Conservation (phyloP, 2,329 filamentous ascomycete species). For the Cercospora janseana region DNA sequence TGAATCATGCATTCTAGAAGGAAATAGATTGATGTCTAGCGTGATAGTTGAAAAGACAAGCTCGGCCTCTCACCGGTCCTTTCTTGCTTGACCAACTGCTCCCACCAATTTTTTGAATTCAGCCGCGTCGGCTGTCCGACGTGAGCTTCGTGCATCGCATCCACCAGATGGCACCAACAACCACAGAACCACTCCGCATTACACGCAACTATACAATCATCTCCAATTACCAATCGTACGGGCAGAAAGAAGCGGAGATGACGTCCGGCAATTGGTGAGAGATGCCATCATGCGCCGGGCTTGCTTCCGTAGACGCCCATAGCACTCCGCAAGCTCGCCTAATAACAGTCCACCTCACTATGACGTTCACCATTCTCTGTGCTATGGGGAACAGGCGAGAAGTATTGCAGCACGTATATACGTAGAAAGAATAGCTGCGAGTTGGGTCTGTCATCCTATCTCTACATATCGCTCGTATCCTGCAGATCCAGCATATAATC, state of each 20-base stretch:
- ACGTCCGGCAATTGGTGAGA: neutral
- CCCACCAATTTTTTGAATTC: neutral
- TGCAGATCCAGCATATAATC: slow-evolving; percentile 9
- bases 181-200: neutral
- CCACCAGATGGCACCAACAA: neutral
- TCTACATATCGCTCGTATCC: neutral
- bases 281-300: neutral
- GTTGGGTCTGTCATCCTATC: neutral
- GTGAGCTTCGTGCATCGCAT: neutral
- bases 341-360: slow-evolving; percentile 12
- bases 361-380: slow-evolving; percentile 1
- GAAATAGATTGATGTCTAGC: no score
- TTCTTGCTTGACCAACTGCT: neutral
- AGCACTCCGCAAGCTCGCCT: slow-evolving; percentile 7
- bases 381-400: neutral
- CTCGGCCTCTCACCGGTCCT: no score
- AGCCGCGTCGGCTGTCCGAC: neutral
- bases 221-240: neutral
- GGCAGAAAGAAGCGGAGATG: slow-evolving; percentile 1
- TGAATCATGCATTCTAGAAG: no score
- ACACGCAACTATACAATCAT: neutral
- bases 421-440: neutral
- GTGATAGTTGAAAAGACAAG: no score
- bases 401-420: neutral
- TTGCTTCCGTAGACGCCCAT: neutral